Evolutionary conservation across 2,329 filamentous ascomycete species (phyloP), one percentile per base, ranked within the genome.

Genomic region (Penicillium freii): DNA sequence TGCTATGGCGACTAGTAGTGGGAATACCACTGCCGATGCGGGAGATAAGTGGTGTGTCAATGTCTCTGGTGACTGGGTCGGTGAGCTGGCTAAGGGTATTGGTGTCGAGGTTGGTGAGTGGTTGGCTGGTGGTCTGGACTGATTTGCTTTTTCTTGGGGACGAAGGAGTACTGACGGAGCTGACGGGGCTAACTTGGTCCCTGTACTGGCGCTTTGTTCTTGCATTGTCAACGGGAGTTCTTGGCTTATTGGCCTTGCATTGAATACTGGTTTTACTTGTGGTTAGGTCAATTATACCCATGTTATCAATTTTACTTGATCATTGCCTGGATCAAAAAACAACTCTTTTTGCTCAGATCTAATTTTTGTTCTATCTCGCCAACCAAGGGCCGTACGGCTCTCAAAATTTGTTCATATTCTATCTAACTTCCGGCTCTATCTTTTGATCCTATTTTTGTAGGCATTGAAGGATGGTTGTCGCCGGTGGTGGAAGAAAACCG

Each of bases 1-100:
- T 49, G 69, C 68, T 9, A 63, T 69, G 50, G 66, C 65, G 6
- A 71, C 67, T n/a, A 66, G 67, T 19, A 72, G 66, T 50, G 72
- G 69, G 11, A 73, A 71, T 54, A 75, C 71, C 4, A 71, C 68
- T 25, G 71, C 73, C 19, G 75, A 76, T 61, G 72, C 69, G 4
- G 74, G 72, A 5, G 78, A 78, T 60, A 80, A 78, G 52, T 81
- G 79, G 79, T 75, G 73, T 56, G 74, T 79, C 15, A 79, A 79
- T 68, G 75, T 80, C 8, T 76, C 73, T 23, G 75, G 76, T 6
- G 77, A 78, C 47, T 79, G 77, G 76, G 75, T 80, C 45, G 76
- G 74, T 5, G 75, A 75, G 39, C 62, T 79, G 67, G 77, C 75
- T 3, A 76, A 75, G 62, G 73, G 71, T 0, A 74, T 80, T 59